Evolutionary conservation across 352 stramenopile genomes (phyloP).

Genomic region (Pythium graminicola): DNA sequence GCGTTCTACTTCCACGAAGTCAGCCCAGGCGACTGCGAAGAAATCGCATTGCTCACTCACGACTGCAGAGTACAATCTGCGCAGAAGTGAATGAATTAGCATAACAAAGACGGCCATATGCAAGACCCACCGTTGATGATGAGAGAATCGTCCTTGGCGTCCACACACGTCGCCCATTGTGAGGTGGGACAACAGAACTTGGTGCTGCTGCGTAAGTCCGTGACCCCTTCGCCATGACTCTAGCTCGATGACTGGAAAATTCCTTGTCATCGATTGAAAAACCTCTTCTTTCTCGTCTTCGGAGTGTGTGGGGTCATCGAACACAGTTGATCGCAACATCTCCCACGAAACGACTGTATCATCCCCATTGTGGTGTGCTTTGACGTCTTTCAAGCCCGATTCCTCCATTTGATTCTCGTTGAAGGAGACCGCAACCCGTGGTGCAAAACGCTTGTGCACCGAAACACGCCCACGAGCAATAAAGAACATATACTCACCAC

Average conservation of each 20-base stretch:
- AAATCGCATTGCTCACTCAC: constrained; percentile 24
- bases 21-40: constrained; percentile 14
- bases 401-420: constrained; percentile 13
- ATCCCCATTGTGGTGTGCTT: neutral
- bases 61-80: constrained; percentile 25
- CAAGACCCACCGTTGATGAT: constrained; percentile 5
- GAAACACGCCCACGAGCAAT: constrained; percentile 21
- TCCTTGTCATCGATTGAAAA: constrained; percentile 3
- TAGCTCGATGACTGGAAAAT: constrained; percentile 4
- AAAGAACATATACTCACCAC: constrained; percentile 24
- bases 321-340: neutral
- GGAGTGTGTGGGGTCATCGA: constrained; percentile 2
- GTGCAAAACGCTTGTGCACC: constrained; percentile 25
- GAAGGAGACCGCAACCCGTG: constrained; percentile 22
- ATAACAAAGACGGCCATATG: neutral
- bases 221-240: constrained; percentile 1
- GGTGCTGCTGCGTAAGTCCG: neutral
- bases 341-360: constrained; percentile 27
- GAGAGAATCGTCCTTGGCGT: constrained; percentile 15
- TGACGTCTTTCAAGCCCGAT: neutral
- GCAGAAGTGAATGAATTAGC: neutral
- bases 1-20: constrained; percentile 16
- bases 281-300: constrained; percentile 5
- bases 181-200: constrained; percentile 15
- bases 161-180: constrained; percentile 11